Conservation (phyloP, 2,329 filamentous ascomycete species). For the Talaromyces sp. region DNA sequence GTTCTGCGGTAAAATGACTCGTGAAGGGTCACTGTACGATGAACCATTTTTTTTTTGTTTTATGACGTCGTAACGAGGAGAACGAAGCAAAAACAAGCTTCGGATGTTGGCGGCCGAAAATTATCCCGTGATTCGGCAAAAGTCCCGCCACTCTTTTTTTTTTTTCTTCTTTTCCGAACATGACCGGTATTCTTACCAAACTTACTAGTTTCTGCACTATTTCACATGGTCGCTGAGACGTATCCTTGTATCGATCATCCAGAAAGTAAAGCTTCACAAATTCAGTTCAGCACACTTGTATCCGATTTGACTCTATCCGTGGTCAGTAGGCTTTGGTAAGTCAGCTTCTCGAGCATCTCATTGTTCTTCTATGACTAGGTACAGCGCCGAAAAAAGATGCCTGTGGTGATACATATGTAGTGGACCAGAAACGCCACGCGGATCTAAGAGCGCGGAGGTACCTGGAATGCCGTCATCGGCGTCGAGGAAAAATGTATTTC, state of each 20-base stretch:
- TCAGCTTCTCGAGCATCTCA: not conserved
- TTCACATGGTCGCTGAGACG: not conserved
- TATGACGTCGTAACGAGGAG: not conserved
- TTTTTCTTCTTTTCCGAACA: not conserved
- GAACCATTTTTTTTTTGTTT: too few relatives aligned
- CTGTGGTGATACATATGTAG: not conserved
- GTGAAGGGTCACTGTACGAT: too few relatives aligned
- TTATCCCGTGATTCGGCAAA: not conserved
- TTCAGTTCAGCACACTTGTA: not conserved
- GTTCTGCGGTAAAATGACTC: not conserved
- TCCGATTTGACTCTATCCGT: not conserved
- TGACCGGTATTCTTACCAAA: not conserved
- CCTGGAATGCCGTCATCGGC: slow-evolving; percentile 8
- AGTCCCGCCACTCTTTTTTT: not conserved
- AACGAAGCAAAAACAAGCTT: not conserved
- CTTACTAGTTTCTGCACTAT: not conserved
- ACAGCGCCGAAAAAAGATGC: not conserved
- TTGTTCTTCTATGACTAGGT: not conserved
- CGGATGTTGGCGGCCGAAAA: not conserved
- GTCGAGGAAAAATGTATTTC: slow-evolving; percentile 6
- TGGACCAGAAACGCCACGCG: not conserved
- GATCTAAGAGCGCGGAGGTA: too few relatives aligned
- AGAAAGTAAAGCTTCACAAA: not conserved
- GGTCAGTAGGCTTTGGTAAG: too few relatives aligned
- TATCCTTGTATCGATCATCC: not conserved